Base-by-base conservation (phyloP, 441 rosid genomes). In the Populus hybrid region DNA sequence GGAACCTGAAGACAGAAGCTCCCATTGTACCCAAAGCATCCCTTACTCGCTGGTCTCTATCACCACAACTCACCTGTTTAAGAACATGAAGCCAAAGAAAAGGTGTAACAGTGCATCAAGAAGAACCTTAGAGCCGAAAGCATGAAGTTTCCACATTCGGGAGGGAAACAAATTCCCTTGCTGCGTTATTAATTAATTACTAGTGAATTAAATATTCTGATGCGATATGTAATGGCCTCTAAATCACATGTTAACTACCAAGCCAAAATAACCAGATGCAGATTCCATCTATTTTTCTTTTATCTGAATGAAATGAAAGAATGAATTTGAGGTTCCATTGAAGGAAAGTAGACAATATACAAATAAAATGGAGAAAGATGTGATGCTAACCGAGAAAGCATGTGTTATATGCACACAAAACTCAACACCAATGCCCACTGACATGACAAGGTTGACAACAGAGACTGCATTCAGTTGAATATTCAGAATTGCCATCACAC, bases 381-480 rank as follows among this genome's bases (percentile, higher is more conserved):
- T 32, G 64, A 69, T 75, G 81, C 98, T 88, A 32, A 97, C 99
- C 42, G 94, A 83, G 89, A 95, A 97, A 79, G 97, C 95, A 78
- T 95, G 97, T n/a, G 98, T 91, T 82, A 92, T 90, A 83, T 97
- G 99, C 77, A 97, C 98, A 65, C 99, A 97, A 81, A 97, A 97
- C 90, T 97, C 99, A 65, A 95, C 97, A 12, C 93, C 94, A 76
- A 97, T 95, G 73, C 99, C 99, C 69, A 95, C 99, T n/a, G 99
- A 83, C 99, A 97, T 93, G 77, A 97, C 87, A 70, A 97, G 91
- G 88, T 97, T 97, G 76, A 97, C 99, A 40, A 97, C 98, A 0
- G 99, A 97, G 73, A 97, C 77, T 42, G 99, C 99, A 77, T 97
- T 97, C 80, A 97, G 89, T 89, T 97, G 99, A 85, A 97, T 97